Conservation (phyloP, 1,284 basidiomycete species). For the Apiotrichum laibachii region DNA sequence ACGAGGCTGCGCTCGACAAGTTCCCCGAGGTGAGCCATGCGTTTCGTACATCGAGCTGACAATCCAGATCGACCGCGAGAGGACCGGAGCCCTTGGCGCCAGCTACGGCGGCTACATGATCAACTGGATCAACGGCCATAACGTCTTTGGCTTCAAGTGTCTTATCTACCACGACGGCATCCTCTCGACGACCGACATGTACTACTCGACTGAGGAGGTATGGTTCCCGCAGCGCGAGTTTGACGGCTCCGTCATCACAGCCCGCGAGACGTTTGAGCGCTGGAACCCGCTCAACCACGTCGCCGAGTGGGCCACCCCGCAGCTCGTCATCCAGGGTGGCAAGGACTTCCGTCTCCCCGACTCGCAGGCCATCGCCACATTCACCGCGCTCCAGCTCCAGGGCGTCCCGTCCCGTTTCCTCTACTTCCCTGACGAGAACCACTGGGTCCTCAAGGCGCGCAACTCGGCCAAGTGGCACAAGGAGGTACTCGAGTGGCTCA, state of each 20-base stretch:
- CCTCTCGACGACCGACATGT: slow-evolving; percentile 57
- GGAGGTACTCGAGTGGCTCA: slow-evolving; percentile 84
- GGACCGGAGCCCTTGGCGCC: slow-evolving; percentile 64
- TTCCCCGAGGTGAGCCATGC: slow-evolving; percentile 63
- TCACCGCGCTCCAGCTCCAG: slow-evolving; percentile 49
- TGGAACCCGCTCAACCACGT: slow-evolving; percentile 71
- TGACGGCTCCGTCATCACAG: slow-evolving; percentile 28
- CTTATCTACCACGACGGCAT: slow-evolving; percentile 86
- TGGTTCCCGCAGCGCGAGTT: slow-evolving; percentile 40
- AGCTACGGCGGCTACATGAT: slow-evolving; percentile 53
- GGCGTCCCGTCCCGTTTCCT: slow-evolving; percentile 76
- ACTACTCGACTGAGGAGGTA: slow-evolving; percentile 66
- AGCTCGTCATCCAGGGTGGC: slow-evolving; percentile 78
- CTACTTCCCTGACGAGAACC: slow-evolving; percentile 90
- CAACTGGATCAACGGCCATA: slow-evolving; percentile 92
- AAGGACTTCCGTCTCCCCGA: slow-evolving; percentile 82
- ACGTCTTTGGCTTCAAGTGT: slow-evolving; percentile 82
- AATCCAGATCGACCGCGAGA: slow-evolving; percentile 68
- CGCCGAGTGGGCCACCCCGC: slow-evolving; percentile 77
- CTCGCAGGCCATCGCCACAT: slow-evolving; percentile 70
- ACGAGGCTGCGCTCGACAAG: slow-evolving; percentile 64
- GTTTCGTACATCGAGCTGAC: slow-evolving; percentile 1
- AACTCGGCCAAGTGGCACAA: slow-evolving; percentile 61
- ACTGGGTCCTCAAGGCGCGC: slow-evolving; percentile 63
- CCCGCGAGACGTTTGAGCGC: slow-evolving; percentile 40